Evolutionary conservation across 1,284 basidiomycete genomes (phyloP).

Genomic region (Malassezia sp.): DNA sequence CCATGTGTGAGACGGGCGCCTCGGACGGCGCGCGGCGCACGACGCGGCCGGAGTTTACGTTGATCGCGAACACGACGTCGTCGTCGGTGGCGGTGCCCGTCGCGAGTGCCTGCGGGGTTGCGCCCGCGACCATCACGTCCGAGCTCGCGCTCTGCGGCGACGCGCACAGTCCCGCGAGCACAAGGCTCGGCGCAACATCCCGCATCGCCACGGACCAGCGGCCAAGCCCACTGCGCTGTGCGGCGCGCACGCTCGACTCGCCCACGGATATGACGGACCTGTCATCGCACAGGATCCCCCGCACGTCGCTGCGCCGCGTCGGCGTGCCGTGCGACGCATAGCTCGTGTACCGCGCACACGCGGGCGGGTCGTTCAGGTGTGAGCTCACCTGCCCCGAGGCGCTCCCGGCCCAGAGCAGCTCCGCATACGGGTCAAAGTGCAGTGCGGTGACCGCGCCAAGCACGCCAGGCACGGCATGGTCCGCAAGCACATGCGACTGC

Average conservation of each 20-base stretch:
- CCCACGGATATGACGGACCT: conserved; percentile 45
- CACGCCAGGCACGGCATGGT: conserved; percentile 29
- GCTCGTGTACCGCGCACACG: conserved; percentile 54
- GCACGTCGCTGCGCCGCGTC: conserved; percentile 49
- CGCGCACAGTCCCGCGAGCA: conserved; percentile 36
- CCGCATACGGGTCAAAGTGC: conserved; percentile 77
- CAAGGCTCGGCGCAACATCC: conserved; percentile 19
- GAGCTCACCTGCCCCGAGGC: conserved; percentile 63
- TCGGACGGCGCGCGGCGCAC: conserved; percentile 33
- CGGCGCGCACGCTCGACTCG: conserved; percentile 45
- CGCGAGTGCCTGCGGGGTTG: conserved; percentile 21
- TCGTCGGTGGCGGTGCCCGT: conserved; percentile 20
- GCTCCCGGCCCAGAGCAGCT: conserved; percentile 76
- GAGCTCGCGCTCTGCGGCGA: conserved; percentile 33
- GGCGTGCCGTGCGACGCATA: conserved; percentile 52
- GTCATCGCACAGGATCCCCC: conserved; percentile 44
- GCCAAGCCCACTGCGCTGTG: conserved; percentile 45
- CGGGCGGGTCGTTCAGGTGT: conserved; percentile 45
- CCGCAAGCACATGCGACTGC: conserved; percentile 30
- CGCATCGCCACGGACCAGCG: conserved; percentile 37
- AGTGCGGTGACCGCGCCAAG: conserved; percentile 48
- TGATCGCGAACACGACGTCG: conserved; percentile 32
- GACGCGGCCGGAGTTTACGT: conserved; percentile 32
- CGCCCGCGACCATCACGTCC: conserved; percentile 37
- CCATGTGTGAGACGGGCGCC: conserved; percentile 32